Evolutionary conservation across 163 green algal genomes (phyloP).

Genomic region (Volvox carteri): DNA sequence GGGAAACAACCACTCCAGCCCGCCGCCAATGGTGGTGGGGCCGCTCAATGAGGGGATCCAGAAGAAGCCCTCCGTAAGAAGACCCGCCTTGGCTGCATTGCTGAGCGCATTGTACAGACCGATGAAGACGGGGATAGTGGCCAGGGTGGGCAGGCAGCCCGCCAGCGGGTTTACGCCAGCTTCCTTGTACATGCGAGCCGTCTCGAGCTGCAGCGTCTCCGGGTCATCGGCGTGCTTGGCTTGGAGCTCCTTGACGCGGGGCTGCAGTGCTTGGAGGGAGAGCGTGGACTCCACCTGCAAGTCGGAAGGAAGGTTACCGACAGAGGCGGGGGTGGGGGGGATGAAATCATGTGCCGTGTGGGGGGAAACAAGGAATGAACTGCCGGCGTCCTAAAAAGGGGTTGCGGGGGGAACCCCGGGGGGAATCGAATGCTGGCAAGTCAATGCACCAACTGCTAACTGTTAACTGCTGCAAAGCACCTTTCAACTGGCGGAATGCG

Average conservation of each 20-base stretch:
- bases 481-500: too few relatives aligned
- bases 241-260: conserved; percentile 96
- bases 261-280: conserved; percentile 92
- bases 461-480: too few relatives aligned
- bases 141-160: conserved; percentile 91
- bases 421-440: too few relatives aligned
- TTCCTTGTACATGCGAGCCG: conserved; percentile 92
- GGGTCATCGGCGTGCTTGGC: conserved; percentile 84
- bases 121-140: conserved; percentile 95
- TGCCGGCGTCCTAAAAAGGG: too few relatives aligned
- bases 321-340: too few relatives aligned
- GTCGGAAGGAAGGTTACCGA: too few relatives aligned
- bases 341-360: too few relatives aligned
- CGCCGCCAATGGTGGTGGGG: conserved; percentile 83
- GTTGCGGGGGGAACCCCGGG: too few relatives aligned
- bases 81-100: conserved; percentile 81
- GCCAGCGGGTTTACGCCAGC: conserved; percentile 96
- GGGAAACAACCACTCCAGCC: conserved; percentile 90
- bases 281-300: conserved; percentile 95
- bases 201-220: conserved; percentile 91
- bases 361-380: too few relatives aligned
- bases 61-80: conserved; percentile 92
- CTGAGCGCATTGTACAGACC: conserved; percentile 93
- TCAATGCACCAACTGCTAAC: too few relatives aligned
- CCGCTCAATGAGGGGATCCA: conserved; percentile 96